Conservation (phyloP, 1,284 basidiomycete species). For the Leccinum pseudoinsigne region DNA sequence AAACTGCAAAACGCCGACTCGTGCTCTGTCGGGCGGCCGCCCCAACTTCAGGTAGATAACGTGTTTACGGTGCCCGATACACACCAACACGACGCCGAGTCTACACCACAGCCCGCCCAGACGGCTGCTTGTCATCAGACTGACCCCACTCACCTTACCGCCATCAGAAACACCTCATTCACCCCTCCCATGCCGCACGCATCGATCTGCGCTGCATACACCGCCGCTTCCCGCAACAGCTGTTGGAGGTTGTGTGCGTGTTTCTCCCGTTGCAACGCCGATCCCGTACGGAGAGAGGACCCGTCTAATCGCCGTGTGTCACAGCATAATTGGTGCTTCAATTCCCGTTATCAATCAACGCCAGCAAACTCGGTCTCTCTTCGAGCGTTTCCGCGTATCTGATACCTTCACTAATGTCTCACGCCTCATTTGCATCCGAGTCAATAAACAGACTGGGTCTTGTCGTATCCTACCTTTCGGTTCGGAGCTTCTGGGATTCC, state of each 20-base stretch:
- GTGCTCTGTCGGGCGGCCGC: background rate
- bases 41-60: constrained; percentile 79
- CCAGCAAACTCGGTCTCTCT: constrained; percentile 67
- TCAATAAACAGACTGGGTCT: constrained; percentile 89
- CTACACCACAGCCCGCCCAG: constrained; percentile 34
- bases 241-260: constrained; percentile 98
- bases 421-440: constrained; percentile 89
- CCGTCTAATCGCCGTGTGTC: constrained; percentile 78
- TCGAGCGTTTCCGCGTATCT: constrained; percentile 82
- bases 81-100: constrained; percentile 86
- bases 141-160: constrained; percentile 68
- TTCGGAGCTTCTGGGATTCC: constrained; percentile 63
- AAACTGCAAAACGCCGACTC: constrained; percentile 40
- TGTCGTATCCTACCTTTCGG: constrained; percentile 82
- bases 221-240: constrained; percentile 86
- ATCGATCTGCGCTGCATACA: constrained; percentile 89
- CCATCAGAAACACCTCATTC: constrained; percentile 80
- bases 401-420: constrained; percentile 85
- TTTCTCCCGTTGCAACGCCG: constrained; percentile 91
- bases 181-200: constrained; percentile 75
- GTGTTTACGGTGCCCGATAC: constrained; percentile 93
- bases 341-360: constrained; percentile 43
- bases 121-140: constrained; percentile 2
- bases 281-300: constrained; percentile 81
- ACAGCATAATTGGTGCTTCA: constrained; percentile 92